Evolutionary conservation across 2,329 filamentous ascomycete species (phyloP), one percentile per base, ranked within the genome.

Genomic region (Alternaria gaisen): DNA sequence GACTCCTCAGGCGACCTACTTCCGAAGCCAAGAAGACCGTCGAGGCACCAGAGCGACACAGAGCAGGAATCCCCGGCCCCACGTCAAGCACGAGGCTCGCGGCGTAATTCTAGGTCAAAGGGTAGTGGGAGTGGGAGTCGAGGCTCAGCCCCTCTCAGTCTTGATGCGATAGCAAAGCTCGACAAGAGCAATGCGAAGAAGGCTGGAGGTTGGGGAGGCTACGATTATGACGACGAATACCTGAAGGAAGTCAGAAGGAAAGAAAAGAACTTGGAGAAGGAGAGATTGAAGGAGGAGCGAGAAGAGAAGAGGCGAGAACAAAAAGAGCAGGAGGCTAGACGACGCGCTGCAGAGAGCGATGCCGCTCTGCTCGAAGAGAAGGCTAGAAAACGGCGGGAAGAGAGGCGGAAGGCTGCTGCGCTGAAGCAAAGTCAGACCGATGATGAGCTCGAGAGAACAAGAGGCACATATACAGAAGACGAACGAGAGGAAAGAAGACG

Each of bases 131-230:
- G 71, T 20, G 74, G 75, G 68, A 70, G 67, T 57, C 54, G 64
- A 9, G 56, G 56, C 32, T 67, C 70, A 52, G 77, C 77, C 40
- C 75, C 78, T 48, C 67, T 84, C 70, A 88, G 71, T 77, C 81
- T 79, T 61, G 86, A 87, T 68, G 88, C 90, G 5, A 78, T 94
- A 50, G 89, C 88, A 12, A 87, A 88, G 71, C 78, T 94, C 47
- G 85, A 92, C 68, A 83, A 86, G 51, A 80, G 86, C 55, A 89
- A 91, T 76, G 82, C 84, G 26, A 84, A 87, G 64, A 82, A 81
- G 59, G 66, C 70, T 1, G 80, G 80, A 3, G 69, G 68, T 12
- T 83, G 80, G 77, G 73, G 73, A 22, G 75, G 77, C 10, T 79
- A 80, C 55, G 79, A 81, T 62, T 80, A 79, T 50, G 78, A 80